A percentile compares a stretch with the other conserved stretches of the same genome.
phyloP scores from a whole-genome alignment of 1,139 yeast genomes.

The Trichomonascaceae sp. region DNA sequence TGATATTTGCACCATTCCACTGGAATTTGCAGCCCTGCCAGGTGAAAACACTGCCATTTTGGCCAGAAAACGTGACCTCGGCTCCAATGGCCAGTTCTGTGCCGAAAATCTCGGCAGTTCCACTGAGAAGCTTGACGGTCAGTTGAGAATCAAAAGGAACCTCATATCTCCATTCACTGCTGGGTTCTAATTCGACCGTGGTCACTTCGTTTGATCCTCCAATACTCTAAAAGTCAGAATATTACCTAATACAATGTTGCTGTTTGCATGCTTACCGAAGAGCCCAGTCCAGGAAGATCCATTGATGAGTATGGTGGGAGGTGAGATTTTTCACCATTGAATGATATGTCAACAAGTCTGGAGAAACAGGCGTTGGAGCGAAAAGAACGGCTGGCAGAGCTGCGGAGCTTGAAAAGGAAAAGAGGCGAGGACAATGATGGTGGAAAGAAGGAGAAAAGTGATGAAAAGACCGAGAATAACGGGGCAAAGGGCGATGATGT shows the following conservation, averaged over 20 bases:
- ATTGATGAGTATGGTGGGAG: conserved; percentile 3
- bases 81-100: conserved; percentile 78
- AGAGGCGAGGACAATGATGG: conserved; percentile 6
- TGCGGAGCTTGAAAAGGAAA: conserved; percentile 32
- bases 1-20: conserved; percentile 29
- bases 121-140: conserved; percentile 49
- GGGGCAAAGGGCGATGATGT: conserved; percentile 3
- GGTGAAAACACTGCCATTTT: conserved; percentile 58
- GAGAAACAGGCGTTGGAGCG: conserved; percentile 37
- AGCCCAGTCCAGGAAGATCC: conserved; percentile 5
- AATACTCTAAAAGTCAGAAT: background rate
- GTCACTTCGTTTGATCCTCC: background rate
- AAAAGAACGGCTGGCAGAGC: conserved; percentile 35
- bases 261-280: conserved; percentile 2
- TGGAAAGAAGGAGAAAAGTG: conserved; percentile 13
- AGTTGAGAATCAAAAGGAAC: conserved; percentile 54
- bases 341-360: conserved; percentile 19
- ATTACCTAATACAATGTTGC: background rate
- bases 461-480: background rate
- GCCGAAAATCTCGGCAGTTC: conserved; percentile 87
- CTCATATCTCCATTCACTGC: conserved; percentile 80
- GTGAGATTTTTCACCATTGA: background rate
- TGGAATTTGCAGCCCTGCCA: conserved; percentile 48
- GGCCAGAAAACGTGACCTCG: conserved; percentile 53
- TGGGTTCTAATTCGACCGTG: conserved; percentile 23